Conservation (phyloP, 1,284 basidiomycete genomes). For the Leccinum griseonigrum region DNA sequence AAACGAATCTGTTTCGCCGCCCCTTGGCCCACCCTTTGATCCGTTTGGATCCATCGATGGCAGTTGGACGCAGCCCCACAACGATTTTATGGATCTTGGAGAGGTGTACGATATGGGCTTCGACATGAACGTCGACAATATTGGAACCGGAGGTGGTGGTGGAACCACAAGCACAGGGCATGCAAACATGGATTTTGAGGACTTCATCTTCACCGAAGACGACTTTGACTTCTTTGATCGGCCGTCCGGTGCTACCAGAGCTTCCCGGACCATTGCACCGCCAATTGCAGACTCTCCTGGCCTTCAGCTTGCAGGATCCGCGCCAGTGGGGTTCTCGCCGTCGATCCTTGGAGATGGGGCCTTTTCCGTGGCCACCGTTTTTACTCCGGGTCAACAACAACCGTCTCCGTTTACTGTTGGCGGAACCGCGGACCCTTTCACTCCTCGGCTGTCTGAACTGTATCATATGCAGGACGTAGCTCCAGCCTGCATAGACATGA, state of each 20-base stretch:
- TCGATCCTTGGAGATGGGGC: slow-evolving; percentile 30
- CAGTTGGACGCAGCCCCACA: slow-evolving; percentile 41
- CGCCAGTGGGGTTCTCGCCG: slow-evolving; percentile 33
- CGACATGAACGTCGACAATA: slow-evolving; percentile 43
- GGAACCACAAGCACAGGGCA: slow-evolving; percentile 28
- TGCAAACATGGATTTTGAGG: slow-evolving; percentile 53
- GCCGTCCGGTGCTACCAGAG: slow-evolving; percentile 33
- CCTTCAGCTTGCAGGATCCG: slow-evolving; percentile 27
- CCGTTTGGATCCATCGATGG: slow-evolving; percentile 41
- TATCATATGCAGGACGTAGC: slow-evolving; percentile 20
- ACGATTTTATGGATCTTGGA: slow-evolving; percentile 44
- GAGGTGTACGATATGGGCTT: slow-evolving; percentile 46
- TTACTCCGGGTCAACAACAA: slow-evolving; percentile 23
- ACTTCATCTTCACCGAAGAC: slow-evolving; percentile 77
- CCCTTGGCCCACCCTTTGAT: slow-evolving; percentile 28
- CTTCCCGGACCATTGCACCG: slow-evolving; percentile 11
- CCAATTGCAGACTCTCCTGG: slow-evolving; percentile 19
- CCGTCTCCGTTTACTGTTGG: slow-evolving; percentile 31
- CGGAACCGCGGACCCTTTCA: slow-evolving; percentile 30
- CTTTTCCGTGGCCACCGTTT: slow-evolving; percentile 28
- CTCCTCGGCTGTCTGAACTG: slow-evolving; percentile 29
- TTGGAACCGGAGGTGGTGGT: slow-evolving; percentile 31
- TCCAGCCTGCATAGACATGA: slow-evolving; percentile 31
- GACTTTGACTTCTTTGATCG: slow-evolving; percentile 77
- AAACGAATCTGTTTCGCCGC: slow-evolving; percentile 14